Evolutionary conservation across 257 asterid species (phyloP), one percentile per base, ranked within the genome.

Genomic region (Solanum sejunctum): DNA sequence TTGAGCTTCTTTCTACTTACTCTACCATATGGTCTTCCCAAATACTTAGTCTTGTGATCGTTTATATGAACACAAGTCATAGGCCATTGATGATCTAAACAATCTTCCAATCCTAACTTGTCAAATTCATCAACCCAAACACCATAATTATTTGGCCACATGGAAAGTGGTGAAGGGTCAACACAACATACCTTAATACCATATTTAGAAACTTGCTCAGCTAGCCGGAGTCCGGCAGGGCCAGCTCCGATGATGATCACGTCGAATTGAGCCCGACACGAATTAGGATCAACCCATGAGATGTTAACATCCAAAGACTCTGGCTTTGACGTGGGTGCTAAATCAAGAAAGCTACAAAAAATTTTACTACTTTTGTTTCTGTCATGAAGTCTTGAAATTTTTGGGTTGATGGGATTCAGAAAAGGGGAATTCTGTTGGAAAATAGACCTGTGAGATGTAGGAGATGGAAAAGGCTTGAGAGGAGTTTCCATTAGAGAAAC

Each of bases 71-170:
- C 87, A 83, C 88, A 66, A 87, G 95, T 57, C 93, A 90, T 89
- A 5, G 94, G 93, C 98, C 99, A 97, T 2, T 87, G 90, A 67
- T 90, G 93, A 85, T 95, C 97, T 85, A 97, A 87, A 84, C 98
- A 95, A 85, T 90, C 94, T 61, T 87, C 93, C 21, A 96, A 88
- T 5, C 93, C 97, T 77, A 96, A 83, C 63, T 84, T 85, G 89
- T 93, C 93, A 84, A 96, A 93, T 84, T 96, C 98, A 88, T 96
- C 99, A 41, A 93, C 93, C 98, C 99, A 96, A 69, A 92, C 96
- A 28, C 99, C 98, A 84, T 93, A 95, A 73, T 96, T 95, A 84
- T 93, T 93, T 1, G 97, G 99, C 98, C 98, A 95, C 93, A 89
- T 87, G 61, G 98, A 92, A 47, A 96, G 95, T 15, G 98, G 98